Conservation (phyloP, 768 basidiomycete species). For the Pulveroboletus ravenelii region DNA sequence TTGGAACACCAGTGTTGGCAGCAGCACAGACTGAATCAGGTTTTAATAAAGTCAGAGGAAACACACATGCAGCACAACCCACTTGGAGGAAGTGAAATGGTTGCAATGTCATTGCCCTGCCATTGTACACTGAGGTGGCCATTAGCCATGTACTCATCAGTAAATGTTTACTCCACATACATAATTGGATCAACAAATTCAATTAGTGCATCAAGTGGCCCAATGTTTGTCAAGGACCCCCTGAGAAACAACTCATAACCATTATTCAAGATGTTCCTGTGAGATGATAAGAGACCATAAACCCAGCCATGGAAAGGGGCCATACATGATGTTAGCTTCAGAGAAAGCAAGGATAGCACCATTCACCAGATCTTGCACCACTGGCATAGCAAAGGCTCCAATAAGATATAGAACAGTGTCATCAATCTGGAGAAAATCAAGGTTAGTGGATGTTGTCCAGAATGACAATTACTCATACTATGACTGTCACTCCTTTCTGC, state of each 20-base stretch:
- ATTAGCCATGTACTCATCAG: neutral
- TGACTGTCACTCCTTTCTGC: constrained; percentile 52
- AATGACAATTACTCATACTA: constrained; percentile 33
- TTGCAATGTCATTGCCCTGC: constrained; percentile 60
- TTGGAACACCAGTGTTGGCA: constrained; percentile 61
- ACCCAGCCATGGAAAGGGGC: constrained; percentile 11
- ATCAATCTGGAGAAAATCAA: constrained; percentile 45
- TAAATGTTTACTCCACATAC: constrained; percentile 34
- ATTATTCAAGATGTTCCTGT: constrained; percentile 49
- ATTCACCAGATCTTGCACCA: constrained; percentile 65
- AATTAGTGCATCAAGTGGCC: no score
- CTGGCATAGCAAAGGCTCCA: constrained; percentile 62
- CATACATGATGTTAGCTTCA: constrained; percentile 58
- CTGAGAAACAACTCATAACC: constrained; percentile 60
- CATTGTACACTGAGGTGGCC: constrained; percentile 47
- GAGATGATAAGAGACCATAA: constrained; percentile 48
- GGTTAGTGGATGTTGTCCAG: constrained; percentile 1
- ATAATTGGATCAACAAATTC: constrained; percentile 65
- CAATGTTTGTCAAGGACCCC: constrained; percentile 57
- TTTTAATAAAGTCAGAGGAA: neutral
- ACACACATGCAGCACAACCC: constrained; percentile 4
- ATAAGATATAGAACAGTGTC: constrained; percentile 59
- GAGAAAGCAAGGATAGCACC: no score
- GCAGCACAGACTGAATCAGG: constrained; percentile 52
- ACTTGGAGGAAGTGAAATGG: constrained; percentile 57